Evolutionary conservation across 2,329 filamentous ascomycete genomes (phyloP).

Genomic region (Fusarium goolgardi): DNA sequence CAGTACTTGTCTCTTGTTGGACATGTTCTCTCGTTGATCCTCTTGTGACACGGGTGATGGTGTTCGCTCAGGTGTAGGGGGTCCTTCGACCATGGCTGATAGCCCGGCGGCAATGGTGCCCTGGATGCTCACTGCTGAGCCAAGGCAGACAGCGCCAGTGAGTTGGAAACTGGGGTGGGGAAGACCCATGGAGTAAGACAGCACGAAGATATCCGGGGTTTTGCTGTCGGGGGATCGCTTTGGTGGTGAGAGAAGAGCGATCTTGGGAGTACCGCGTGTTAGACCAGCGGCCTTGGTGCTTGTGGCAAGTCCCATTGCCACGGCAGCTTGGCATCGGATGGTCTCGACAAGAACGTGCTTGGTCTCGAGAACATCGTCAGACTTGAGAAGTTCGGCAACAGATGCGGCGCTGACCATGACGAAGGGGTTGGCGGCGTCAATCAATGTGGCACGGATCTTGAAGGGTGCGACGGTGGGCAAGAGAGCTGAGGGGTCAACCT

Average conservation of each 20-base stretch:
- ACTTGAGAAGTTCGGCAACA: conserved; percentile 38
- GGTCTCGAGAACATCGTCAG: not conserved
- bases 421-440: conserved; percentile 55
- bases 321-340: conserved; percentile 65
- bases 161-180: conserved; percentile 65
- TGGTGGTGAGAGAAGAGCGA: conserved; percentile 60
- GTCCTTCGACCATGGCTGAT: conserved; percentile 4
- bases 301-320: conserved; percentile 66
- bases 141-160: conserved; percentile 62
- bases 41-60: conserved; percentile 30
- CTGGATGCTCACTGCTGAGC: conserved; percentile 56
- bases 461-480: conserved; percentile 43
- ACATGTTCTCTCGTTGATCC: not conserved
- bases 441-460: conserved; percentile 50
- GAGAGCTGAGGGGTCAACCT: not conserved
- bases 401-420: conserved; percentile 60
- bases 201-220: conserved; percentile 55
- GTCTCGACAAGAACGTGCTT: conserved; percentile 55
- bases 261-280: conserved; percentile 62
- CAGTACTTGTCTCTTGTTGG: not conserved
- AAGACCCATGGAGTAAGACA: conserved; percentile 62
- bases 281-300: conserved; percentile 50
- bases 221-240: not conserved
- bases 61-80: conserved; percentile 27
- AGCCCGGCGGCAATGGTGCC: conserved; percentile 55